Base-by-base conservation (phyloP, 2,329 filamentous ascomycete species). In the Cytospora leucostoma region DNA sequence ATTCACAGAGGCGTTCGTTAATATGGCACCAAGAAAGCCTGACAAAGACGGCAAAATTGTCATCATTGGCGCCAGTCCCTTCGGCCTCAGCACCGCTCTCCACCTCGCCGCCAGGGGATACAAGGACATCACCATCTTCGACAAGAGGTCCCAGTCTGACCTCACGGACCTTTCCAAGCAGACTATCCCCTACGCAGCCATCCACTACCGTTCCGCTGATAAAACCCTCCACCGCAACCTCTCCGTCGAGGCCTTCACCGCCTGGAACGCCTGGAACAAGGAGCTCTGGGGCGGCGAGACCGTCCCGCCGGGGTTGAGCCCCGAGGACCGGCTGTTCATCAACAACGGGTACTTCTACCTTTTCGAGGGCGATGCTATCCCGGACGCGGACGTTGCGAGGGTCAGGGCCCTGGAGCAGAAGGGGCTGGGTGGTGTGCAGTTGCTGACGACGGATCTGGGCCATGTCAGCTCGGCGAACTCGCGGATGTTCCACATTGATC, bases 151-250 rank as follows among this genome's bases (percentile, higher is more conserved):
- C 19, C 73, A 80, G 40, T 44, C 40, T 15, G 40, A 44, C 17
- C 40, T 44, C 40, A 8, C 40, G n/a, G 40, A 17, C 40, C 17
- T 15, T 44, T 10, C 6, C 40, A 44, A 2, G 7, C 40, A 44
- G 8, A n/a, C 2, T 7, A n/a, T 7, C 17, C 17, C 40, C 40
- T 44, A 44, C 40, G 17, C 40, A 6, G 40, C 40, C 6, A 10
- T 80, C 50, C 74, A 78, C 6, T 71, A 75, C 10, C 74, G 72
- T 5, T 80, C 80, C 63, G 79, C 80, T 17, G 64, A 67, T 2
- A 75, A 81, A 65, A 75, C 73, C 1, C 76, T 77, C 62, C 83
- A 83, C 63, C 79, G 82, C 65, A 71, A 75, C 4, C 73, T 84
- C 7, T 74, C 79, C 0, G 66, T 74, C 13, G 77, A 82, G 54